Conservation (phyloP, 345 rosid species). For the Gossypium longicalyx region DNA sequence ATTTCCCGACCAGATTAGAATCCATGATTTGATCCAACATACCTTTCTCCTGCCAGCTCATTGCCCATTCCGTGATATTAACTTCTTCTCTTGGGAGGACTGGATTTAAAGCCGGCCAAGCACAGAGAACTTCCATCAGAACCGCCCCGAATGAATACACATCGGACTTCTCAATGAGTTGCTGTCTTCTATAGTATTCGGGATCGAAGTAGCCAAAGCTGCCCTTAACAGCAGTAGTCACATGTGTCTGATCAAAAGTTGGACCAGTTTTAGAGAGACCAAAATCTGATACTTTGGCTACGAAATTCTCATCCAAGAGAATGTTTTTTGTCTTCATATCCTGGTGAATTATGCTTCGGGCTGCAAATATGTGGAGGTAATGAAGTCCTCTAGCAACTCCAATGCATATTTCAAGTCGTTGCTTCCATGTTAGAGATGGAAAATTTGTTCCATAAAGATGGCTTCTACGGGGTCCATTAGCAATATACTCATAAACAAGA, state of each 20-base stretch:
- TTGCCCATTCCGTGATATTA: constrained; percentile 97
- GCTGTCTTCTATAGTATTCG: constrained; percentile 93
- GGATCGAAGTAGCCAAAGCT: constrained; percentile 98
- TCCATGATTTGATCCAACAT: constrained; percentile 95
- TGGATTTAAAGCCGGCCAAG: constrained; percentile 93
- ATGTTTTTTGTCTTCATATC: constrained; percentile 97
- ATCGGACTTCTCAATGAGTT: constrained; percentile 87
- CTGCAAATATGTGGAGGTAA: constrained; percentile 90
- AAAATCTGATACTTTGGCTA: constrained; percentile 94
- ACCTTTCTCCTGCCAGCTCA: constrained; percentile 94
- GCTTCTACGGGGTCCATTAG: constrained; percentile 95
- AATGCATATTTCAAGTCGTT: constrained; percentile 89
- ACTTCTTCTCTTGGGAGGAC: constrained; percentile 50
- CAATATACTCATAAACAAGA: constrained; percentile 93
- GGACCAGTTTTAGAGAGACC: constrained; percentile 96
- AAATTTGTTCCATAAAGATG: constrained; percentile 92
- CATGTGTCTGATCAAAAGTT: constrained; percentile 86
- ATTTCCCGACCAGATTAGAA: constrained; percentile 68
- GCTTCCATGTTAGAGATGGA: constrained; percentile 92
- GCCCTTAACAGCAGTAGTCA: constrained; percentile 98
- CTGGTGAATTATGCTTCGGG: constrained; percentile 93
- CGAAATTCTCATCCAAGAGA: constrained; percentile 83
- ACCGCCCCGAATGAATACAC: constrained; percentile 98
- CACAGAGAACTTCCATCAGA: constrained; percentile 91
- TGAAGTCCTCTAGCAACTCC: constrained; percentile 95